Conservation (phyloP, 1,284 basidiomycete genomes). For the Amylostereum chailletii region DNA sequence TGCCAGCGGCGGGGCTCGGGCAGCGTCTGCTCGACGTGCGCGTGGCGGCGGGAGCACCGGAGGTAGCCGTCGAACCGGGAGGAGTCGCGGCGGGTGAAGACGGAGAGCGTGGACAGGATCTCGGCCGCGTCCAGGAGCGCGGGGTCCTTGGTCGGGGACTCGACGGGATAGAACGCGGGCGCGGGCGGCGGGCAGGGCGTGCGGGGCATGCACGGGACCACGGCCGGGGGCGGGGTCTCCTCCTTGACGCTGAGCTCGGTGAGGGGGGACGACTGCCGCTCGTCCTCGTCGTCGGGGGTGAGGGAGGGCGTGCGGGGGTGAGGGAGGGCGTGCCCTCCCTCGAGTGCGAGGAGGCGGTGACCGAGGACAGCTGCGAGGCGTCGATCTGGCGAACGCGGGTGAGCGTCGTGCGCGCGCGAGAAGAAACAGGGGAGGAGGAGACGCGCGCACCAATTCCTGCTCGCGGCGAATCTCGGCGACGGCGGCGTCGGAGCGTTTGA, state of each 20-base stretch:
- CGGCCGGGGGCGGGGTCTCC: conserved; percentile 2
- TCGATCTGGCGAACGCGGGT: too few relatives aligned
- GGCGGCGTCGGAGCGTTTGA: conserved; percentile 21
- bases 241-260: conserved; percentile 4
- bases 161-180: too few relatives aligned
- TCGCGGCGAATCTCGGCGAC: conserved; percentile 15
- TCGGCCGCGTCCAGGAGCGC: too few relatives aligned
- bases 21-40: conserved; percentile 10
- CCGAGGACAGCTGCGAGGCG: background rate
- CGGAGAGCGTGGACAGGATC: conserved; percentile 5
- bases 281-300: conserved; percentile 29
- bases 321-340: conserved; percentile 10
- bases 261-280: conserved; percentile 1
- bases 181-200: too few relatives aligned
- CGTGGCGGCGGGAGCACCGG: conserved; percentile 14
- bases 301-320: conserved; percentile 19
- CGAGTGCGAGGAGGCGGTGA: conserved; percentile 4
- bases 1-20: conserved; percentile 13
- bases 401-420: too few relatives aligned
- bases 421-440: too few relatives aligned
- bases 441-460: conserved; percentile 1
- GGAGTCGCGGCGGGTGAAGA: conserved; percentile 11
- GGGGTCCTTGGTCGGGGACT: too few relatives aligned
- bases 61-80: conserved; percentile 17
- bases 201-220: background rate